Percentiles rank a stretch among this genome's conserved stretches.
Evolutionary conservation across 495 filamentous ascomycete genomes (phyloP).

Genomic region (Neurospora tetrasperma): DNA sequence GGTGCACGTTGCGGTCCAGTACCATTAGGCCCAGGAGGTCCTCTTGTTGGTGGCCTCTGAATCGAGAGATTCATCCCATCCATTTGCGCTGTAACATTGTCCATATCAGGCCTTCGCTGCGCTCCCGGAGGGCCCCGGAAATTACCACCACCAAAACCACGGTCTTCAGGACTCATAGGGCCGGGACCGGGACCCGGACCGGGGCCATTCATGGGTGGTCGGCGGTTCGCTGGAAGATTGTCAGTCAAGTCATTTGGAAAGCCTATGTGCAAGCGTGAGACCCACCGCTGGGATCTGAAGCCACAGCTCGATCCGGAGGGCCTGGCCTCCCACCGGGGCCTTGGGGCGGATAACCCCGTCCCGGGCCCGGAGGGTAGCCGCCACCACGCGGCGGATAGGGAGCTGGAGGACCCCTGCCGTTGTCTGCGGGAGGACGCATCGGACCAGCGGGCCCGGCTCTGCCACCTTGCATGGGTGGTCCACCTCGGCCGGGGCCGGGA

Average conservation of each 20-base stretch:
- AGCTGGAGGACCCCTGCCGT: slow-evolving; percentile 25
- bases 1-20: slow-evolving; percentile 22
- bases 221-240: slow-evolving; percentile 18
- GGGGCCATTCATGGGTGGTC: slow-evolving; percentile 21
- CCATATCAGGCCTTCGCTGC: slow-evolving; percentile 34
- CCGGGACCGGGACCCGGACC: slow-evolving; percentile 3
- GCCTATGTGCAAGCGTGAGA: background rate
- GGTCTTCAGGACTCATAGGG: slow-evolving; percentile 30
- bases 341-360: slow-evolving; percentile 31
- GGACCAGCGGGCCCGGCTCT: slow-evolving; percentile 31
- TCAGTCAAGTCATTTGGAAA: slow-evolving; percentile 1
- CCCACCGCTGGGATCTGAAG: slow-evolving; percentile 29
- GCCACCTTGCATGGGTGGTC: slow-evolving; percentile 28
- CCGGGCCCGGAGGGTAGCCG: slow-evolving; percentile 22
- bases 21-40: slow-evolving; percentile 17
- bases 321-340: slow-evolving; percentile 30
- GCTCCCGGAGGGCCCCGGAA: slow-evolving; percentile 55
- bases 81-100: slow-evolving; percentile 45
- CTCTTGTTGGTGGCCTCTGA: slow-evolving; percentile 23
- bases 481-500: slow-evolving; percentile 24
- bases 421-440: slow-evolving; percentile 27
- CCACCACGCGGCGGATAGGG: slow-evolving; percentile 23
- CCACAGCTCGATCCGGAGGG: slow-evolving; percentile 22
- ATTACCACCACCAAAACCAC: slow-evolving; percentile 50
- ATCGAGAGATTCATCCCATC: slow-evolving; percentile 46